phyloP scores from a whole-genome alignment of 2,329 filamentous ascomycete species.

The Paraphoma chrysanthemicola region DNA sequence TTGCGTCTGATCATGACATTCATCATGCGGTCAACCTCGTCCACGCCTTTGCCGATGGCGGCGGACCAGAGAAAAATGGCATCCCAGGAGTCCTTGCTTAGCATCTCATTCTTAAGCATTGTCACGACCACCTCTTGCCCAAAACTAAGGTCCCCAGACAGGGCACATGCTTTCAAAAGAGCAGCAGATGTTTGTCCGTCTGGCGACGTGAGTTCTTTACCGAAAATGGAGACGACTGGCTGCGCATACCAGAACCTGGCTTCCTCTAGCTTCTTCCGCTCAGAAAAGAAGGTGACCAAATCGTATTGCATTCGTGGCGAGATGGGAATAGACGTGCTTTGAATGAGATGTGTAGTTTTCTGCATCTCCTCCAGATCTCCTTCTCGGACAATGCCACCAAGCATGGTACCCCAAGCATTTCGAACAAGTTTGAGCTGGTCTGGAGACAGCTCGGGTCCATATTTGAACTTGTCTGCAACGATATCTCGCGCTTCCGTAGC shows the following conservation, averaged over 20 bases:
- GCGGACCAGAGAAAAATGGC: conserved; percentile 78
- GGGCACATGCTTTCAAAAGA: conserved; percentile 65
- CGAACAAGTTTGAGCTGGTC: conserved; percentile 1
- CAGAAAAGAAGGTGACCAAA: conserved; percentile 69
- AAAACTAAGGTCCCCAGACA: conserved; percentile 34
- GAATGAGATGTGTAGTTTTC: conserved; percentile 61
- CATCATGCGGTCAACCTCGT: conserved; percentile 77
- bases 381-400: conserved; percentile 69
- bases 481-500: conserved; percentile 33
- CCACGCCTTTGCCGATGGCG: conserved; percentile 72
- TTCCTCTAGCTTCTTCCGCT: conserved; percentile 62
- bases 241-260: conserved; percentile 73
- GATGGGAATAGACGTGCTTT: conserved; percentile 48
- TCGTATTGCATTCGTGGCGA: conserved; percentile 52
- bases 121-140: conserved; percentile 53
- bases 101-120: conserved; percentile 39
- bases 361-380: conserved; percentile 65
- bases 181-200: conserved; percentile 55
- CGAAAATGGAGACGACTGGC: conserved; percentile 50
- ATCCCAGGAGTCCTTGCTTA: conserved; percentile 69
- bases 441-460: conserved; percentile 7
- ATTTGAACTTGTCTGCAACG: conserved; percentile 16
- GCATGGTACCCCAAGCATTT: conserved; percentile 48
- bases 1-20: conserved; percentile 66
- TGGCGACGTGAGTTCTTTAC: conserved; percentile 10